Evolutionary conservation across 306 rosid genomes (phyloP).

Genomic region (Vigna radiata): DNA sequence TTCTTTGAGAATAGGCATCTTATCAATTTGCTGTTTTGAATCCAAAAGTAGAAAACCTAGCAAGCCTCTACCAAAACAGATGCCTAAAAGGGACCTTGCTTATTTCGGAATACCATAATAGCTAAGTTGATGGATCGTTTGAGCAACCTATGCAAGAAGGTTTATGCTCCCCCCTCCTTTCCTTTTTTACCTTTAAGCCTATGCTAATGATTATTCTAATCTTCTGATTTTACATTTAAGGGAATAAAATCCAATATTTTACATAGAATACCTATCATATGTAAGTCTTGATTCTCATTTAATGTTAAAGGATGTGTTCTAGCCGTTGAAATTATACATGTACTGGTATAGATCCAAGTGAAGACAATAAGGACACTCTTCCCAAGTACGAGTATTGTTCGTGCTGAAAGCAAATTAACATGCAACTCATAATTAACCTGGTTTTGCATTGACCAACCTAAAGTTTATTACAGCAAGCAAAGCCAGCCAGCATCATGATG

Average conservation of each 20-base stretch:
- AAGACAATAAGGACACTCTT: constrained; percentile 17
- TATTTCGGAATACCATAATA: constrained; percentile 33
- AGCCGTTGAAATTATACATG: background rate
- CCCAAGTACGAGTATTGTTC: background rate
- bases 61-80: constrained; percentile 1
- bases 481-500: constrained; percentile 25
- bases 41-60: constrained; percentile 3
- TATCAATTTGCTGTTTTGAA: background rate
- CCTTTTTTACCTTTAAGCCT: background rate
- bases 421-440: constrained; percentile 10
- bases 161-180: background rate
- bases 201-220: constrained; percentile 37
- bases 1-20: constrained; percentile 20
- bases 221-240: constrained; percentile 6
- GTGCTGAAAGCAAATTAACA: constrained; percentile 28
- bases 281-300: background rate
- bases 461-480: constrained; percentile 12
- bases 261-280: background rate
- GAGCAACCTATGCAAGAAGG: constrained; percentile 24
- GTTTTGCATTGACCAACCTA: constrained; percentile 1
- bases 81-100: constrained; percentile 12
- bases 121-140: constrained; percentile 2
- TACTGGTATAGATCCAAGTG: background rate
- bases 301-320: background rate
- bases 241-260: background rate